phyloP scores from a whole-genome alignment of 495 filamentous ascomycete species.

The Talaromyces ruber region DNA sequence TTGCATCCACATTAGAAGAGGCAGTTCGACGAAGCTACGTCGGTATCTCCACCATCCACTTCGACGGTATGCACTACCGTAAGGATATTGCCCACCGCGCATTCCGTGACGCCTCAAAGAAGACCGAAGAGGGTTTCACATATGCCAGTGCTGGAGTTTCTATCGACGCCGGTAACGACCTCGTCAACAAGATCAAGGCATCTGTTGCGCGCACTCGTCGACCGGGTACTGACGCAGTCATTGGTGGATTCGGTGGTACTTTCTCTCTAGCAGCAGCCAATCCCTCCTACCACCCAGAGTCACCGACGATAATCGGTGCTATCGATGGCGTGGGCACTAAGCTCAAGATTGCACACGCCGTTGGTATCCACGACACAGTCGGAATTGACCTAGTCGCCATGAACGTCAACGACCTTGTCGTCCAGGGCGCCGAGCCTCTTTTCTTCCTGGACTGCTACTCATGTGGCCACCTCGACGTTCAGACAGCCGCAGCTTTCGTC shows the following conservation, averaged over 20 bases:
- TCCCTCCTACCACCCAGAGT: slow-evolving; percentile 53
- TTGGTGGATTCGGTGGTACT: slow-evolving; percentile 91
- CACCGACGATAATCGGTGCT: slow-evolving; percentile 75
- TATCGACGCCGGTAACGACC: slow-evolving; percentile 83
- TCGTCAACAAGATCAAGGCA: slow-evolving; percentile 82
- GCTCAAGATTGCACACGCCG: slow-evolving; percentile 83
- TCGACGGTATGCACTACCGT: slow-evolving; percentile 86
- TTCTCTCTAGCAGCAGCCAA: slow-evolving; percentile 69
- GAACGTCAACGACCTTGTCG: slow-evolving; percentile 96
- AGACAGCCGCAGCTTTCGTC: slow-evolving; percentile 71
- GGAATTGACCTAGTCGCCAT: slow-evolving; percentile 96
- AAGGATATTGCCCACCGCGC: slow-evolving; percentile 81
- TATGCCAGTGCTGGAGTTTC: slow-evolving; percentile 92
- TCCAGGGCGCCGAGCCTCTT: slow-evolving; percentile 87
- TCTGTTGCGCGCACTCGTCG: slow-evolving; percentile 71
- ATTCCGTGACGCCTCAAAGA: slow-evolving; percentile 24
- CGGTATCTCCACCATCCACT: slow-evolving; percentile 69
- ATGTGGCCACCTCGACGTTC: slow-evolving; percentile 72
- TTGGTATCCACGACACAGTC: slow-evolving; percentile 83
- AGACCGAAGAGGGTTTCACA: slow-evolving; percentile 50
- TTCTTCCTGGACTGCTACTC: slow-evolving; percentile 97
- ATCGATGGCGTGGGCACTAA: slow-evolving; percentile 98
- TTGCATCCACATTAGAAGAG: slow-evolving; percentile 62
- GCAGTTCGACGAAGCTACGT: slow-evolving; percentile 80
- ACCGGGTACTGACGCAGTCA: slow-evolving; percentile 79